Evolutionary conservation across 805 yeast species (phyloP), one percentile per base, ranked within the genome.

Genomic region (Candida michaelii): DNA sequence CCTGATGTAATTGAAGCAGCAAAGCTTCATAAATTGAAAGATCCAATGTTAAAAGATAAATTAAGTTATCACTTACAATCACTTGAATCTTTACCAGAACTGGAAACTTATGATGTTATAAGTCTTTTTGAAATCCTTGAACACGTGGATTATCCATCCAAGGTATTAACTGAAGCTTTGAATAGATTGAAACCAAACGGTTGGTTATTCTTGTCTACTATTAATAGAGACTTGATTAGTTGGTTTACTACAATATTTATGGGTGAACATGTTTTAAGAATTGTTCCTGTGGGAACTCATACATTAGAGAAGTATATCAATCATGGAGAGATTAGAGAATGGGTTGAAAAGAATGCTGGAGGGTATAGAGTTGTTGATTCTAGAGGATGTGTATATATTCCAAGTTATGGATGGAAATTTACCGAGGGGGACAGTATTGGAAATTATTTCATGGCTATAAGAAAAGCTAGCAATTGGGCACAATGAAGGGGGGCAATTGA

Each of bases 81-180:
- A 0, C 63, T 91, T 13, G 96, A 86, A 48, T 79, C 78, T 27
- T 48, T 83, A 18, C 65, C 68, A 5, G 42, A 52, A 5, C 54
- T 60, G 9, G 79, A 73, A 12, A 65, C 65, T 36, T 91, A 66
- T 61, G 96, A 93, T 57, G 61, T 90, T 2, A 82, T 93, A 4
- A 88, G 97, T 1, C 78, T 90, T 79, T 88, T 91, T 74, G 99
- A 93, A 61, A 82, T 93, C 79, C 71, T 93, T 27, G 99, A 93
- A 61, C 99, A 93, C 59, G 97, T 93, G 3, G 88, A 86, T 44
- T 76, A 79, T 46, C 99, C 99, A 0, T 65, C 87, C 0, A 79
- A 76, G 40, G 84, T 90, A 12, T 62, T 93, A 42, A 61, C 70
- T n/a, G 77, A 76, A 37, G 95, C 95, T 0, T 69, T 89, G 58